These are phyloP conservation scores for Neofusicoccum umdonicola DNA, from an alignment of 2,329 filamentous ascomycete species.

Conservation along the genomic window DNA sequence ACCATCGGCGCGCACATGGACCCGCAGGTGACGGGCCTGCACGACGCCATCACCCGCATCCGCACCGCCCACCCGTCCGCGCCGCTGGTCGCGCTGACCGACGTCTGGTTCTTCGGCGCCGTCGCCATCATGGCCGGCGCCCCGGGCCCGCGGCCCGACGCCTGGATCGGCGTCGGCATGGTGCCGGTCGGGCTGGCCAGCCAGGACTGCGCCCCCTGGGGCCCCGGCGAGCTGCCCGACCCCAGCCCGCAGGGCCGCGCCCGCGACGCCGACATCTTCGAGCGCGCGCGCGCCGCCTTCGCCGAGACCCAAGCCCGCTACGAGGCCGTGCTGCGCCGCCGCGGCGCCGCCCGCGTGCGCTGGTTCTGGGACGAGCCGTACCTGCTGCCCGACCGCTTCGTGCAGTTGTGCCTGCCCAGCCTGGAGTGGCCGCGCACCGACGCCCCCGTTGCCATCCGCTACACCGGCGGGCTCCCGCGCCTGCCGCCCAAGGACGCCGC, in stretches of 20 bases:
- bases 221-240: constrained; percentile 21
- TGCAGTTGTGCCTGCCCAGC: constrained; percentile 36
- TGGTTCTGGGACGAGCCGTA: constrained; percentile 26
- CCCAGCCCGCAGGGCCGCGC: constrained; percentile 19
- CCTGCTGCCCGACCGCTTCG: constrained; percentile 26
- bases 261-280: constrained; percentile 20
- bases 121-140: constrained; percentile 32
- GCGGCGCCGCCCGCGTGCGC: constrained; percentile 18
- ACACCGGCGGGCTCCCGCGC: constrained; percentile 39
- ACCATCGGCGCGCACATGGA: constrained; percentile 27
- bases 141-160: constrained; percentile 35
- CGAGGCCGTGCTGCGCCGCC: constrained; percentile 21
- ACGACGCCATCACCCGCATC: constrained; percentile 29
- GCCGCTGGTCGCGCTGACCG: constrained; percentile 46
- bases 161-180: constrained; percentile 43
- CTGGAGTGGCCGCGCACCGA: constrained; percentile 38
- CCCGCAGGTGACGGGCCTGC: constrained; percentile 32
- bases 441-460: constrained; percentile 41
- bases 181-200: constrained; percentile 21
- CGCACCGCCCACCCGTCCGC: constrained; percentile 33
- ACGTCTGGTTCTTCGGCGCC: constrained; percentile 40
- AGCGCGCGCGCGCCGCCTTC: constrained; percentile 3
- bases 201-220: constrained; percentile 24
- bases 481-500: too few species aligned
- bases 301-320: constrained; percentile 24